These are phyloP conservation scores for Acer campestre DNA, from an alignment of 345 rosid genomes.

Conservation along the genomic window DNA sequence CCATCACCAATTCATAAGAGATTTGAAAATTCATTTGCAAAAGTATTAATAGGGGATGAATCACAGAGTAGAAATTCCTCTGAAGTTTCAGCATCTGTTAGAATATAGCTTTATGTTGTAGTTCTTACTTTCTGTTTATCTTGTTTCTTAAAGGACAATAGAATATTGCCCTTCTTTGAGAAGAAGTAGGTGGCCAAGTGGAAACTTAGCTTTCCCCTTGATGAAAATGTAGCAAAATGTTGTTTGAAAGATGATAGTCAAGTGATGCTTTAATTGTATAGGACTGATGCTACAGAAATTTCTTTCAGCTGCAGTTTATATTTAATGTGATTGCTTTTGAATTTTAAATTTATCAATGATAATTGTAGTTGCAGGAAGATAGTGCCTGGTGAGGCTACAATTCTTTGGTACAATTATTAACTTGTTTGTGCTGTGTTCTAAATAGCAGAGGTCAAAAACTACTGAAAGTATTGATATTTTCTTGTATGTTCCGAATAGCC, in stretches of 20 bases:
- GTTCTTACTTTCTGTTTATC: not conserved
- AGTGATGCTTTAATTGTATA: not conserved
- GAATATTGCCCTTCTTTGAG: not conserved
- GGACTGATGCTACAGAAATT: not conserved
- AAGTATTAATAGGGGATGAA: not conserved
- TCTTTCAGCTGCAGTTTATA: not conserved
- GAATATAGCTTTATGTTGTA: not conserved
- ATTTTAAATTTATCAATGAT: not conserved
- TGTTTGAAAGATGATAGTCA: not conserved
- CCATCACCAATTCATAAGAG: too few relatives aligned
- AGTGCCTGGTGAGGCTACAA: too few relatives aligned
- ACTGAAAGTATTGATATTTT: not conserved
- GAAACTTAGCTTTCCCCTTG: not conserved
- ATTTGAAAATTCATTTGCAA: not conserved
- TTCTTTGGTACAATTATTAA: not conserved
- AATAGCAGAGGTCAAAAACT: not conserved
- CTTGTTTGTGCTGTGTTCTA: not conserved
- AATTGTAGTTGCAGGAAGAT: not conserved
- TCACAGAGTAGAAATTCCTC: not conserved
- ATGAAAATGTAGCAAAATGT: not conserved
- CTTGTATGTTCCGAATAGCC: not conserved
- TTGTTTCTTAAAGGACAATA: not conserved
- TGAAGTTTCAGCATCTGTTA: not conserved
- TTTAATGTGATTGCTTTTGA: not conserved
- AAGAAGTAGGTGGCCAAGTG: not conserved